phyloP scores from a whole-genome alignment of 176 grass and related monocot species.

The Hyparrhenia diplandra region DNA sequence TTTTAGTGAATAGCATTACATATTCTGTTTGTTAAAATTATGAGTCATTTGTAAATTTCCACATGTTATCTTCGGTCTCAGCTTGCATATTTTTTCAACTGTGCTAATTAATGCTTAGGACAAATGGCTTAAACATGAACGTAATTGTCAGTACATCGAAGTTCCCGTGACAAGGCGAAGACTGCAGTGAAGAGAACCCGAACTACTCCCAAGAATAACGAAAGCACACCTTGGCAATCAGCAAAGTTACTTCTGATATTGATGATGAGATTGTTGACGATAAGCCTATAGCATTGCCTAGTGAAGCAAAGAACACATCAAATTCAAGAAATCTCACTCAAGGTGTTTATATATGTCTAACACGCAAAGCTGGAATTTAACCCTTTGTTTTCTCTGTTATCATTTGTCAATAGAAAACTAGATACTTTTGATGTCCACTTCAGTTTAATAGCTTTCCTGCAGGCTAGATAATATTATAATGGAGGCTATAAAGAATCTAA shows the following conservation, averaged over 20 bases:
- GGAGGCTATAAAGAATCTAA: conserved; percentile 60
- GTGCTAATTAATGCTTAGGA: conserved; percentile 50
- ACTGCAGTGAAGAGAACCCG: conserved; percentile 37
- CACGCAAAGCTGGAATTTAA: background rate
- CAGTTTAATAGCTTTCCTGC: conserved; percentile 24
- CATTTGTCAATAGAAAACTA: background rate
- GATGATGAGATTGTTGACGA: conserved; percentile 43
- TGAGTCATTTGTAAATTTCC: background rate
- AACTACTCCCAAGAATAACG: conserved; percentile 29
- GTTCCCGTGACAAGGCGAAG: conserved; percentile 54
- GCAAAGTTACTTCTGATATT: conserved; percentile 36
- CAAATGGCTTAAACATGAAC: conserved; percentile 84
- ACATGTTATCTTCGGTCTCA: conserved; percentile 4
- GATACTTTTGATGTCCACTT: conserved; percentile 14
- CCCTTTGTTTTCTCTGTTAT: background rate
- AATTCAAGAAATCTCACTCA: conserved; percentile 27
- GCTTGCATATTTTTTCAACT: background rate
- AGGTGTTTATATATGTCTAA: conserved; percentile 33
- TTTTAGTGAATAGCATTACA: background rate
- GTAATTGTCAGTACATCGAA: conserved; percentile 35
- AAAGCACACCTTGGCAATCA: conserved; percentile 19
- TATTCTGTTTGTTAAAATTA: conserved; percentile 4
- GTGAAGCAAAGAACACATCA: conserved; percentile 34
- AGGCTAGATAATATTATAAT: conserved; percentile 63
- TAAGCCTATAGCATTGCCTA: conserved; percentile 42